A percentile compares a stretch with the other conserved stretches of the same genome.
phyloP scores from a whole-genome alignment of 441 rosid genomes.

The Dalechampia spathulata region DNA sequence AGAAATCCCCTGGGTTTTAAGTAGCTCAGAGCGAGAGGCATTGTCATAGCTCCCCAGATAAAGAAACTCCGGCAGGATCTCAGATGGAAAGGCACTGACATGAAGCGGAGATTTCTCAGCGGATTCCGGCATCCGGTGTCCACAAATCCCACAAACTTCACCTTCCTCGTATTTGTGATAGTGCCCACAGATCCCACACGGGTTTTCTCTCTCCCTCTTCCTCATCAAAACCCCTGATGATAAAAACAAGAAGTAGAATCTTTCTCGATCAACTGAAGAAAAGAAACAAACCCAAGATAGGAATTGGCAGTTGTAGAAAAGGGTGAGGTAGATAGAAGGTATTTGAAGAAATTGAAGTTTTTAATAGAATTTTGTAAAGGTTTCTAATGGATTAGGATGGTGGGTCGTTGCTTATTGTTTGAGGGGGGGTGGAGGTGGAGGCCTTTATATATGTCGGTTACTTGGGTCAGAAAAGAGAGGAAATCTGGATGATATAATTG shows the following conservation, averaged over 20 bases:
- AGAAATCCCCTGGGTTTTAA: slow-evolving; percentile 78
- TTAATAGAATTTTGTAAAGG: background rate
- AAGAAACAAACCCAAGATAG: background rate
- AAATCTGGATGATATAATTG: background rate
- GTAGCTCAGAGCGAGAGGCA: slow-evolving; percentile 95
- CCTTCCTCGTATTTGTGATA: slow-evolving; percentile 98
- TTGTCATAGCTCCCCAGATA: slow-evolving; percentile 91
- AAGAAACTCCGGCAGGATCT: slow-evolving; percentile 87
- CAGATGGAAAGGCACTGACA: slow-evolving; percentile 79
- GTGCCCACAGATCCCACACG: slow-evolving; percentile 92
- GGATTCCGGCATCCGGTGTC: slow-evolving; percentile 59
- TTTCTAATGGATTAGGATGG: background rate
- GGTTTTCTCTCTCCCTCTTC: slow-evolving; percentile 96
- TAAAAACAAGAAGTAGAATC: background rate
- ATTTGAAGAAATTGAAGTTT: background rate
- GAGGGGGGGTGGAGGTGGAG: background rate
- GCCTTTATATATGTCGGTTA: background rate
- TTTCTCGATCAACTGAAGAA: background rate
- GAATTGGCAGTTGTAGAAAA: no score
- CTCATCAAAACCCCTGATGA: slow-evolving; percentile 34
- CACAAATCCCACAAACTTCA: slow-evolving; percentile 88
- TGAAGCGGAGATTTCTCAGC: slow-evolving; percentile 40
- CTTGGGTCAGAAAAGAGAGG: background rate
- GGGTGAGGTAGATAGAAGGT: no score
- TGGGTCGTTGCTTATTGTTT: background rate